Base-by-base conservation (phyloP, 2,329 filamentous ascomycete genomes). In the Fusarium nelsonii region DNA sequence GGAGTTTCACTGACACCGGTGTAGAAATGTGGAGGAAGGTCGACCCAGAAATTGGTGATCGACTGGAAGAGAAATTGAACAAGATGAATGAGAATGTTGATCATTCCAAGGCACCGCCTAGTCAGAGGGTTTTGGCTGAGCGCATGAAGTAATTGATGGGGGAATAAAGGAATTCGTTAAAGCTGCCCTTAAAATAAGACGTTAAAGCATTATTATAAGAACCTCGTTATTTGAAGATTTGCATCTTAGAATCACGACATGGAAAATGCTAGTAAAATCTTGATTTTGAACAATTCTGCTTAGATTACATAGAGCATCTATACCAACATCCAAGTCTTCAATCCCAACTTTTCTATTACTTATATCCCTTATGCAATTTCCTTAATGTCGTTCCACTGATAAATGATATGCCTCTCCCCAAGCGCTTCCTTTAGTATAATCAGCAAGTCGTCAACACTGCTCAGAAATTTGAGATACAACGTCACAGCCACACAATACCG, bases 401-500 rank as follows among this genome's bases (percentile, higher is more conserved):
- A 72, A 8, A 80, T 65, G 6, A 80, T 72, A 50, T 81, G 78
- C 8, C 74, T 68, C 73, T 85, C 83, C 0, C 84, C 83, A 44
- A 84, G 51, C 1, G 76, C 77, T 7, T 71, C 75, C 73, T 85
- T 85, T 32, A 85, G 73, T 0, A 81, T 73, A 16, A 82, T 63
- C 4, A 85, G 78, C 54, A 85, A 58, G 33, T 84, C 82, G 70
- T 85, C 83, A 9, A 84, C 71, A 1, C 77, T 72, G 0, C 75
- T 74, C 30, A 85, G 50, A 28, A 85, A 82, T 52, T 79, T 79
- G 4, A 85, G 58, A 54, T 84, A 84, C 4, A 80, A 69, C 10
- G 78, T 81, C 16, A 85, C 54, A 1, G 80, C 83, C 7, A 84
- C 81, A 39, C 83, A 85, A 64, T 83, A 85, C 16, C 78, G 75